These are phyloP conservation scores for Penicillium crustosum DNA, from an alignment of 2,329 filamentous ascomycete species.

Conservation along the genomic window DNA sequence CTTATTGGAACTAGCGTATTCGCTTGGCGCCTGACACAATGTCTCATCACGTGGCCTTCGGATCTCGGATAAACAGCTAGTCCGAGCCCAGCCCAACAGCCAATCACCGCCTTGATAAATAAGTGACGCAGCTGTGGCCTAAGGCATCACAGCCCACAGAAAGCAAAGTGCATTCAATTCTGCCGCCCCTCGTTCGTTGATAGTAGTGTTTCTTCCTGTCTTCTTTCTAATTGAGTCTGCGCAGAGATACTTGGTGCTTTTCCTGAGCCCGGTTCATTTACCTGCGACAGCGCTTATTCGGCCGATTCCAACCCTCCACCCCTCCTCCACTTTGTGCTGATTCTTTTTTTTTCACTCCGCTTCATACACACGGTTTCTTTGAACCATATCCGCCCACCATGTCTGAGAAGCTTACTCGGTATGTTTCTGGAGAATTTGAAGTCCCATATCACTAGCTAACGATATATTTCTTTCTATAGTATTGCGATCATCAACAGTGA, in stretches of 20 bases:
- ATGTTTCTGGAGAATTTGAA: conserved; percentile 39
- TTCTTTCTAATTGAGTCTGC: conserved; percentile 18
- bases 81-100: conserved; percentile 1
- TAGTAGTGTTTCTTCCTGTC: conserved; percentile 19
- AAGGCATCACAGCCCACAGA: conserved; percentile 28
- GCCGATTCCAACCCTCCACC: background rate
- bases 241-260: conserved; percentile 25
- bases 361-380: conserved; percentile 20
- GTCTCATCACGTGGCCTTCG: conserved; percentile 16
- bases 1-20: conserved; percentile 17
- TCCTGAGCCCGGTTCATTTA: conserved; percentile 15
- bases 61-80: background rate
- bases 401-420: conserved; percentile 95
- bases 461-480: conserved; percentile 52
- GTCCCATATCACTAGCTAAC: conserved; percentile 9
- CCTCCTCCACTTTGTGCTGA: conserved; percentile 7
- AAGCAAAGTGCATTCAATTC: conserved; percentile 25
- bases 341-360: conserved; percentile 12
- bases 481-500: conserved; percentile 98
- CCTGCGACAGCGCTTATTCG: conserved; percentile 11
- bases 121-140: conserved; percentile 20
- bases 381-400: conserved; percentile 54
- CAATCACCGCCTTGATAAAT: conserved; percentile 25
- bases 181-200: conserved; percentile 17
- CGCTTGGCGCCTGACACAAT: conserved; percentile 18